These are phyloP conservation scores for Hypoxylon fragiforme DNA, from an alignment of 495 filamentous ascomycete genomes.

Conservation along the genomic window DNA sequence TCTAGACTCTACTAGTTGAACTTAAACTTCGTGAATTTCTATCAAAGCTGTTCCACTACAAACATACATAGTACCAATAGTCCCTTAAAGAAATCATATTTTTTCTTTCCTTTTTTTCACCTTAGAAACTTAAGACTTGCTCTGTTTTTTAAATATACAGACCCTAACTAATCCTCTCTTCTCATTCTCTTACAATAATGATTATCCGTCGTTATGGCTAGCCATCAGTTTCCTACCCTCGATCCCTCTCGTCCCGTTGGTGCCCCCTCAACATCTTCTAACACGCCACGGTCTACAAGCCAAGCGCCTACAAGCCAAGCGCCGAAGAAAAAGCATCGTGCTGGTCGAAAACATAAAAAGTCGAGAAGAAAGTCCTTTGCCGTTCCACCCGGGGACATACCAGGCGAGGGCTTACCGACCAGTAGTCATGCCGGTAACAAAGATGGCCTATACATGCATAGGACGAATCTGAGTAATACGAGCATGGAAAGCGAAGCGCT, in stretches of 20 bases:
- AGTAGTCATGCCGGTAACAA: conserved; percentile 39
- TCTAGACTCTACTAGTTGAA: conserved; percentile 1
- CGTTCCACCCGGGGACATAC: conserved; percentile 50
- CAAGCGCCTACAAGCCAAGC: conserved; percentile 21
- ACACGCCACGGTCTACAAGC: conserved; percentile 27
- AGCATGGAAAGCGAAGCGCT: conserved; percentile 81
- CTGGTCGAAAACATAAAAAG: conserved; percentile 61
- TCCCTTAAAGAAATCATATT: too few relatives aligned
- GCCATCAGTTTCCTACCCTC: conserved; percentile 34
- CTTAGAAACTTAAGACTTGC: background rate
- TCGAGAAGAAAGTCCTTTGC: conserved; percentile 67
- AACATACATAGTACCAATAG: background rate
- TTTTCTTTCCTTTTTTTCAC: too few relatives aligned
- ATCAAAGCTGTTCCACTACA: background rate
- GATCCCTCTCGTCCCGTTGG: conserved; percentile 22
- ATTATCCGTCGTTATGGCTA: conserved; percentile 27
- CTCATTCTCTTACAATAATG: conserved; percentile 5
- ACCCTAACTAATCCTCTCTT: conserved; percentile 1
- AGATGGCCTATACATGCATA: conserved; percentile 61
- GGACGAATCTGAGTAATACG: conserved; percentile 68
- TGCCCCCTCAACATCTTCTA: conserved; percentile 19
- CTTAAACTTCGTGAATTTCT: background rate
- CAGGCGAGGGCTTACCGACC: conserved; percentile 40
- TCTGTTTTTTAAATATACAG: too few relatives aligned
- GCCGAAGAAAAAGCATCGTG: conserved; percentile 48